Base-by-base conservation (phyloP, 371 early-diverging fungal species). In the Gilbertella persicaria region DNA sequence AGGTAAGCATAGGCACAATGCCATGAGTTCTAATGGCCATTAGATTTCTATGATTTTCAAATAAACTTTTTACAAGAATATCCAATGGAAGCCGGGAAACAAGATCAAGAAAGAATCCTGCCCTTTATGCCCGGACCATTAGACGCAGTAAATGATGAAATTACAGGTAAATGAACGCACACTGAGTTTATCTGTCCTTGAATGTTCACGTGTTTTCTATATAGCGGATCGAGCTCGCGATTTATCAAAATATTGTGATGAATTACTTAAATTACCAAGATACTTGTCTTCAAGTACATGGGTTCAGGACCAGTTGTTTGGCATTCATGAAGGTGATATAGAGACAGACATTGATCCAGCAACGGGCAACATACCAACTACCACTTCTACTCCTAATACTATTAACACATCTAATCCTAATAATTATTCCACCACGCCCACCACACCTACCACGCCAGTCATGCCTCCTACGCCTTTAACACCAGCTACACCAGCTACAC, bases 1-100 rank as follows among this genome's bases (percentile, higher is more conserved):
- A 61, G 63, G 62, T 62, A 19, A 44, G 13, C 35, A 41, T 21
- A 1, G 12, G 14, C 5, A 35, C 25, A 36, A 24, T 8, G 36
- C 13, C 45, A 12, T 25, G 13, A 19, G 50, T 3, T 5, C 17
- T 37, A 29, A 26, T 24, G 10, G 25, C 28, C 28, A 28, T 28
- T 51, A 76, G 90, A 92, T 61, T 90, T 94, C 68, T 87, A 87
- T 66, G 79, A 84, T 41, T 84, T 92, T 45, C 94, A 94, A 45
- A 83, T 90, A 40, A 74, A 80, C n/a, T 73, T 94, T 16, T 67
- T 94, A 39, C 79, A 77, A 33, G 80, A 80, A 49, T 94, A 85
- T 63, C 91, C 90, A 1, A 65, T 70, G 5, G 91, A 92, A 58
- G 81, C 85, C 26, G 94, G 94, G 4, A 83, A 89, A 38, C 62